Evolutionary conservation across 208 protist genomes (phyloP), one percentile per base, ranked within the genome.

Genomic region (Entamoeba dispar): DNA sequence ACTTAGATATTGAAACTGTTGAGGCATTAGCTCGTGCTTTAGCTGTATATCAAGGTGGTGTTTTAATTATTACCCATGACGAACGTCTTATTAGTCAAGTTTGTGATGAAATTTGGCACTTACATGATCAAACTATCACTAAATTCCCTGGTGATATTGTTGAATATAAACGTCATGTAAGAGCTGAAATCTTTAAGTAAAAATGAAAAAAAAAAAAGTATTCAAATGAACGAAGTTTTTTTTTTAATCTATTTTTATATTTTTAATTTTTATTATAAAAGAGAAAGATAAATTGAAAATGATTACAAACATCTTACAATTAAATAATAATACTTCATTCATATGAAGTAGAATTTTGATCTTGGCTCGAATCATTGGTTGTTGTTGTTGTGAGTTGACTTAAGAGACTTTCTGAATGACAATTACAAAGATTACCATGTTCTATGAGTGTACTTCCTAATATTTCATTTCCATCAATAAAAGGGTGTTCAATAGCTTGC

Each of bases 1-100:
- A 98, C 95, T 93, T 98, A 17, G 97, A 98, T 94, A 95, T 98
- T 91, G 97, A 98, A 94, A 95, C 94, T 3, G 50, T 50, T 27
- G 43, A 92, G 4, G 93, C 94, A 22, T 49, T 95, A 5, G 92
- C 90, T 12, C 22, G 90, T 31, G 86, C 52, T 22, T 57, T 95
- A 22, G 14, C 77, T 31, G 5, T 47, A 4, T 95, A 91, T 38
- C 22, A 94, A 50, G 94, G 94, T 50, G 92, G 52, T 10, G 55
- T 95, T n/a, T 27, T 95, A 2, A 49, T 94, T 47, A 91, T 95
- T 77, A 92, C 93, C 43, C 94, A 95, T 86, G 93, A 95, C 49
- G 31, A 55, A 5, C 49, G 17, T 47, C 51, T 95, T 19, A 50
- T 95, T 6, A 50, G 92, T 3, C 3, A 14, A 5, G 92, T 94